phyloP scores from a whole-genome alignment of 352 stramenopile species.

The Phytophthora citricola region DNA sequence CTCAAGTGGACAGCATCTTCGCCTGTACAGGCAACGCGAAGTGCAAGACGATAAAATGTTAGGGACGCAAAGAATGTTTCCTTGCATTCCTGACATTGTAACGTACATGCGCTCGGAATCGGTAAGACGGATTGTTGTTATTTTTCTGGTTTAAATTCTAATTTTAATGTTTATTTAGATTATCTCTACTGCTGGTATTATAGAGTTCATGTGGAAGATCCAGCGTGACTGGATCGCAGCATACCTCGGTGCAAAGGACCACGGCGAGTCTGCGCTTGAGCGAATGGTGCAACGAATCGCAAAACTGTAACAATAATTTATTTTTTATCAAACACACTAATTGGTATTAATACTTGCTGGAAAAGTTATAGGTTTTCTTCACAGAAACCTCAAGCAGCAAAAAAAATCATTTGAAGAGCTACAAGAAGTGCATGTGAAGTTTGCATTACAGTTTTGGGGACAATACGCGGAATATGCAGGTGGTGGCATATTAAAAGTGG shows the following conservation, averaged over 20 bases:
- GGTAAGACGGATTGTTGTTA: no score
- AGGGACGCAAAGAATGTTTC: constrained; percentile 9
- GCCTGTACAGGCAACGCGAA: neutral
- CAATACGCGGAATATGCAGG: neutral
- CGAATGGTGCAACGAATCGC: constrained; percentile 1
- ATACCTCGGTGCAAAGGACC: neutral
- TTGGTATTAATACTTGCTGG: no score
- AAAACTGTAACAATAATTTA: constrained; percentile 1
- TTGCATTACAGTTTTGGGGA: neutral
- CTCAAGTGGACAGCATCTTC: neutral
- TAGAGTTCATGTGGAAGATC: neutral
- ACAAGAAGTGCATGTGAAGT: neutral
- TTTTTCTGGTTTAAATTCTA: no score
- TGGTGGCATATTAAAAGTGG: constrained; percentile 2
- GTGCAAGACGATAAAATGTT: neutral
- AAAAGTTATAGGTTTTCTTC: neutral
- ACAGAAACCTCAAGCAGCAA: constrained; percentile 9
- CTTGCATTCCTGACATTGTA: neutral
- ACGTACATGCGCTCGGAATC: neutral
- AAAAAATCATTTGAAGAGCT: constrained; percentile 5
- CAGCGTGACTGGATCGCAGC: neutral
- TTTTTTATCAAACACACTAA: no score
- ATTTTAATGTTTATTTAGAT: no score
- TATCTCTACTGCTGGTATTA: neutral
- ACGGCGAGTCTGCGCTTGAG: neutral